Evolutionary conservation across 768 basidiomycete genomes (phyloP), one percentile per base, ranked within the genome.

Genomic region (Chalciporus pseudorubinellus): DNA sequence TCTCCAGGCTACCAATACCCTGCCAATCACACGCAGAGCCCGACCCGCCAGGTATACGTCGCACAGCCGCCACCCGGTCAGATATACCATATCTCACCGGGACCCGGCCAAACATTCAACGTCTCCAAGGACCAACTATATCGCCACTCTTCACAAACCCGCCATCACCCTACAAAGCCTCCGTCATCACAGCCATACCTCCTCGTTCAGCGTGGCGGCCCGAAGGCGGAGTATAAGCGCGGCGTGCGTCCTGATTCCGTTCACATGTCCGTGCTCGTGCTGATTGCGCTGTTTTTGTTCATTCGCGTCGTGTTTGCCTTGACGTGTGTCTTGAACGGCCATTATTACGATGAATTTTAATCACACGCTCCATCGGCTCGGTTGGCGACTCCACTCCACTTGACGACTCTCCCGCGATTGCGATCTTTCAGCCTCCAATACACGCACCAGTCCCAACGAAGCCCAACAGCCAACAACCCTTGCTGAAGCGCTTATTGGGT

Each of bases 221-320:
- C 65, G 44, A 67, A 57, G 33, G 60, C 65, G 44, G 68, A 68
- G 44, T 68, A 67, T 33, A 69, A 66, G 44, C 68, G 52, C 39
- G 66, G 66, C 7, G 66, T 68, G 34, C 63, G 66, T 65, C 49
- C 39, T 39, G 28, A 13, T 51, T 49, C 38, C 39, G 20, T 24
- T 61, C 48, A 46, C 51, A 44, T 59, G 47, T 19, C 46, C 39
- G 18, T 59, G 21, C 50, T 45, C 41, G 24, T 56, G 42, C 55
- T 65, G 50, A 65, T 57, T 29, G 20, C 14, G 13, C 20, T 39
- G 46, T 38, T 50, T 51, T 56, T 38, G 31, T 51, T 43, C 40
- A 13, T 48, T 29, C 43, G 42, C n/a, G 26, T 50, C 29, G 42
- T 40, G 45, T 56, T 46, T 33, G 42, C 34, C 39, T 46, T 51